Percentiles rank a stretch among this genome's conserved stretches.
Conservation (phyloP, 2,329 filamentous ascomycete genomes). For the Aspergillus quadricinctus region DNA sequence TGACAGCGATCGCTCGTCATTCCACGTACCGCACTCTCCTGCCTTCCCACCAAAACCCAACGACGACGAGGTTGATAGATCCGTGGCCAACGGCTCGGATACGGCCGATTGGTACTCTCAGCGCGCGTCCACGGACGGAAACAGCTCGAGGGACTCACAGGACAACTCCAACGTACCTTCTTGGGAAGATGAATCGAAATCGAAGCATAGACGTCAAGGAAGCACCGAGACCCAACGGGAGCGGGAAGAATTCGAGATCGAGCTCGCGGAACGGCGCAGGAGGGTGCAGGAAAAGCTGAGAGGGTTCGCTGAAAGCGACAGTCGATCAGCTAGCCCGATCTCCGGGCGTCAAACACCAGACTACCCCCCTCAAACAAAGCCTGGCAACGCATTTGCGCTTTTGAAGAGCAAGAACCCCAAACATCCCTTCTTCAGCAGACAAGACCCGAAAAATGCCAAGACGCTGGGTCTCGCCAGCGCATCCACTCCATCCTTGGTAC, state of each 20-base stretch:
- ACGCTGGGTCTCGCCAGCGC: slow-evolving; percentile 39
- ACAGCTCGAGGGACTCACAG: not conserved
- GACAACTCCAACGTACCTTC: slow-evolving; percentile 18
- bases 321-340: slow-evolving; percentile 41
- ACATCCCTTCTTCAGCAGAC: slow-evolving; percentile 24
- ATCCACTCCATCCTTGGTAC: slow-evolving; percentile 33
- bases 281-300: slow-evolving; percentile 47
- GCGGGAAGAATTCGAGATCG: slow-evolving; percentile 45
- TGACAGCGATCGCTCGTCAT: slow-evolving; percentile 75
- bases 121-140: not conserved
- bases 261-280: slow-evolving; percentile 45
- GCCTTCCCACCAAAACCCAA: slow-evolving; percentile 30
- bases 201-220: slow-evolving; percentile 39
- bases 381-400: slow-evolving; percentile 42
- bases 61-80: slow-evolving; percentile 15
- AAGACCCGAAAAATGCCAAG: slow-evolving; percentile 37
- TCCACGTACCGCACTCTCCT: slow-evolving; percentile 56
- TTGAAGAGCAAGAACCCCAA: slow-evolving; percentile 41
- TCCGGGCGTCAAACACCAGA: slow-evolving; percentile 34
- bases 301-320: slow-evolving; percentile 40
- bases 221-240: slow-evolving; percentile 48
- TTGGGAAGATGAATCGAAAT: slow-evolving; percentile 48
- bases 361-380: slow-evolving; percentile 20
- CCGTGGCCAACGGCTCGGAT: slow-evolving; percentile 2
- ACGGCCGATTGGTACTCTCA: not conserved